Conservation (phyloP, 176 grass and related monocot species). For the Hordeum vulgare region MorexV3_pseudomolecules_assembly NC_058523.1:8741959-8742458, state of each 20-base stretch:
- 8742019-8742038: not conserved
- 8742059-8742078: constrained; percentile 24
- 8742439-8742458: no score
- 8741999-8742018: not conserved
- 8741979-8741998: not conserved
- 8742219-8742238: constrained; percentile 34
- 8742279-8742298: constrained; percentile 28
- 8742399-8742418: not conserved
- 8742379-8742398: not conserved
- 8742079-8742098: constrained; percentile 19
- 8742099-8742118: constrained; percentile 6
- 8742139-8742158: constrained; percentile 22
- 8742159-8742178: constrained; percentile 19
- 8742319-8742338: not conserved
- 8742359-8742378: not conserved
- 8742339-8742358: not conserved
- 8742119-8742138: not conserved
- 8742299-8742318: constrained; percentile 39
- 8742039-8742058: constrained; percentile 27
- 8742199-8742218: constrained; percentile 29
- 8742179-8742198: not conserved
- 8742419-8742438: not conserved
- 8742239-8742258: constrained; percentile 13
- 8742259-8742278: not conserved
- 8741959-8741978: constrained; percentile 1